Base-by-base conservation (phyloP, 2,329 filamentous ascomycete genomes). In the Cordyceps fumosorosea region DNA sequence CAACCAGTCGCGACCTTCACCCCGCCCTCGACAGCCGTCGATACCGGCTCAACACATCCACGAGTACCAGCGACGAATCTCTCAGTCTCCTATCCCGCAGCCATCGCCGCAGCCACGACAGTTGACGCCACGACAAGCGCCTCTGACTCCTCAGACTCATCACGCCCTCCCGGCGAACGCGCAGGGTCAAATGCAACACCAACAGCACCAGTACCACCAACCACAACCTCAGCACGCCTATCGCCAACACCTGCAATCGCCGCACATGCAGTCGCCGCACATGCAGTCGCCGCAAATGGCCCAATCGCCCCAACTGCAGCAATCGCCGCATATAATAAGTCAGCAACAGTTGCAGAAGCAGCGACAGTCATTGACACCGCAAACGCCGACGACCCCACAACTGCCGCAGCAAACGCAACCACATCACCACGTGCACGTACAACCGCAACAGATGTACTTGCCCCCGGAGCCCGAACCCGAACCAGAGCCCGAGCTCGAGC, bases 271-370 rank as follows among this genome's bases (percentile, higher is more conserved):
- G 18, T 59, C 62, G 2, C 64, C 62, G 34, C 56, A 59, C 42
- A 22, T 52, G 50, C 57, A 60, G n/a, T 60, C 57, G 50, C 57
- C 57, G 11, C 65, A 65, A 45, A 63, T 63, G 24, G 34, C n/a
- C 11, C 50, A 50, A 10, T 61, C 59, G 20, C 59, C 59, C 2
- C 50, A 61, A 32, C 6, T 61, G 52, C 59, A 61, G n/a, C 66
- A 66, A 26, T 65, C 64, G 29, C 60, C 66, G 10, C 59, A 61
- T 14, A 56, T 61, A 16, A 55, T 50, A 16, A 61, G 51, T 29
- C 65, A 64, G n/a, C 65, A 67, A 59, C 63, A 64, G n/a, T 64
- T 65, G 29, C 68, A 66, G 22, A 67, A 67, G 42, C 66, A 64
- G 37, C 70, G 26, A 5, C 58, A 60, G 58, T 51, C 58, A 14